Conservation (phyloP, 257 asterid genomes). For the Solanum corneliomulleri region DNA sequence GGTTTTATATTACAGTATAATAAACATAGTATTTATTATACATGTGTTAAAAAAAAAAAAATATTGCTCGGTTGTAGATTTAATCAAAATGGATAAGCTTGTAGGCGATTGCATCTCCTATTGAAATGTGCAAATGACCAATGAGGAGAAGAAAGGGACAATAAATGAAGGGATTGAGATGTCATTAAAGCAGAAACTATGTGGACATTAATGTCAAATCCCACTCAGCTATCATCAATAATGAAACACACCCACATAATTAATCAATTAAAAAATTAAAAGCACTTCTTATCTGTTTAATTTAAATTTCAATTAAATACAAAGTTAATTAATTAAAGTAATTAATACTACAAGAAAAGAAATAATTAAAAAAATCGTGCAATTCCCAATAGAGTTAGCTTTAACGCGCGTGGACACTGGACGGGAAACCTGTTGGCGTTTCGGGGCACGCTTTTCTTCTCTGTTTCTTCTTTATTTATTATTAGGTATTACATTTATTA, state of each 20-base stretch:
- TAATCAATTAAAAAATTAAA: not conserved
- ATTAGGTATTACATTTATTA: not conserved
- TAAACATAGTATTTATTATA: not conserved
- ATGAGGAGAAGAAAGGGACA: not conserved
- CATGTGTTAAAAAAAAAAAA: not conserved
- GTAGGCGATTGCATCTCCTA: not conserved
- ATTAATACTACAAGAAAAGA: not conserved
- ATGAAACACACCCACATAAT: not conserved
- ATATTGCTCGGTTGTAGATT: not conserved
- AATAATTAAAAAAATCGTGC: not conserved
- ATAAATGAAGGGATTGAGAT: not conserved
- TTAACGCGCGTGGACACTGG: conserved; percentile 28
- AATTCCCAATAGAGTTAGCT: not conserved
- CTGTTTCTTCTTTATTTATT: not conserved
- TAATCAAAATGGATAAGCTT: not conserved
- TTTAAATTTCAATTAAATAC: not conserved
- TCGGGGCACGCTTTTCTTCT: conserved; percentile 29
- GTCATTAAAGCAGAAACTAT: not conserved
- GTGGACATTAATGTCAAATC: not conserved
- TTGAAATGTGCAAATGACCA: not conserved
- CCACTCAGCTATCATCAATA: not conserved
- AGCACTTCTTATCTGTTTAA: not conserved
- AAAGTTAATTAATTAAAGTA: not conserved
- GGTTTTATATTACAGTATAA: not conserved
- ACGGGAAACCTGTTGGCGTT: conserved; percentile 34